Evolutionary conservation across 495 filamentous ascomycete species (phyloP).

Genomic region (Jackrogersella multiformis): DNA sequence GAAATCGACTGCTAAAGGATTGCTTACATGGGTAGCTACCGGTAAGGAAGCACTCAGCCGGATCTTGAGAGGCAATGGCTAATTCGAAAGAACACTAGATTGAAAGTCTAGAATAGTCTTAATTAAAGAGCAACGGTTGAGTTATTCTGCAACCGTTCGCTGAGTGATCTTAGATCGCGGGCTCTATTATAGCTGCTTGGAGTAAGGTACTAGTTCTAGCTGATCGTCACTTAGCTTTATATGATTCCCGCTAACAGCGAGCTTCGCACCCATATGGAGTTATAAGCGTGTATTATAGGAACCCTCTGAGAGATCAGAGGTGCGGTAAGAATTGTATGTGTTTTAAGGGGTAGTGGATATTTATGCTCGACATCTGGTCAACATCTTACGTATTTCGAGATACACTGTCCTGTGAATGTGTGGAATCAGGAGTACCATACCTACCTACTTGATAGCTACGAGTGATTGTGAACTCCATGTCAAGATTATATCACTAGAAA

Average conservation of each 20-base stretch:
- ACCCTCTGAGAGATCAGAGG: background rate
- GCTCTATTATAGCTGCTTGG: constrained; percentile 16
- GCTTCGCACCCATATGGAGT: background rate
- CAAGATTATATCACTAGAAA: background rate
- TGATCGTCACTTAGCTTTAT: background rate
- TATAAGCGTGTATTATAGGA: background rate
- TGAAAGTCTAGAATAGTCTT: background rate
- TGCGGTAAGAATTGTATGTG: too few relatives aligned
- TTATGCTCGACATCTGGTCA: too few relatives aligned
- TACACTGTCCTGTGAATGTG: too few relatives aligned
- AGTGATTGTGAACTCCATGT: background rate
- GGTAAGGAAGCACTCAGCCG: background rate
- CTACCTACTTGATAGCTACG: too few relatives aligned
- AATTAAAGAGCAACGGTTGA: background rate
- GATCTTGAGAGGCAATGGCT: background rate
- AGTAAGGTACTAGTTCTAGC: background rate
- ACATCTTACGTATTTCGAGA: too few relatives aligned
- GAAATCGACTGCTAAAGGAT: background rate
- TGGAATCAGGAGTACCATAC: too few relatives aligned
- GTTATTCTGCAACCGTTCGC: background rate
- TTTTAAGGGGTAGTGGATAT: too few relatives aligned
- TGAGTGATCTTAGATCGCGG: constrained; percentile 15
- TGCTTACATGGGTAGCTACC: background rate
- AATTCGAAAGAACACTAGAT: background rate
- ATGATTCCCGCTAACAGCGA: background rate